phyloP scores from a whole-genome alignment of 352 stramenopile genomes.

The Lagenidium sp. region DNA sequence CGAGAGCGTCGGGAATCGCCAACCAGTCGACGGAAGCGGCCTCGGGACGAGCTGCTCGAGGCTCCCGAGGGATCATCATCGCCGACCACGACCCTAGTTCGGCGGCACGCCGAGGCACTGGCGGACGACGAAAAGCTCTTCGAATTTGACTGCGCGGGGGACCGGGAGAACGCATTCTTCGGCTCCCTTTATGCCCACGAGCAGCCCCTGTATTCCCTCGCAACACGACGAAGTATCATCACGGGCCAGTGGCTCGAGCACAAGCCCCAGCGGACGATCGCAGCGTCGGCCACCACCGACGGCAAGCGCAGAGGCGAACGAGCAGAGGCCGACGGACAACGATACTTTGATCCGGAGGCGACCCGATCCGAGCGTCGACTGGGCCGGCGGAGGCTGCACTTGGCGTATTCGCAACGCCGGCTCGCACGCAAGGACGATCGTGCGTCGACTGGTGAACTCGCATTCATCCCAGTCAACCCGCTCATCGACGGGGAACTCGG shows the following conservation, averaged over 20 bases:
- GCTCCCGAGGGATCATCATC: background rate
- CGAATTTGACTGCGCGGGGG: slow-evolving; percentile 50
- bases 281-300: slow-evolving; percentile 4
- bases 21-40: background rate
- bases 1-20: background rate
- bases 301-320: background rate
- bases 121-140: slow-evolving; percentile 27
- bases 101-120: no score
- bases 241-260: slow-evolving; percentile 30
- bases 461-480: slow-evolving; percentile 53
- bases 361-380: slow-evolving; percentile 27
- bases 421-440: slow-evolving; percentile 8
- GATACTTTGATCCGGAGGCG: slow-evolving; percentile 51
- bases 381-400: slow-evolving; percentile 34
- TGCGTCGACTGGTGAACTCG: slow-evolving; percentile 18
- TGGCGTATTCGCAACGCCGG: slow-evolving; percentile 65
- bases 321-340: slow-evolving; percentile 1
- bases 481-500: slow-evolving; percentile 26
- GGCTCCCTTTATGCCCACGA: slow-evolving; percentile 59
- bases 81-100: background rate
- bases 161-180: slow-evolving; percentile 62
- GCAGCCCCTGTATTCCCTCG: slow-evolving; percentile 48
- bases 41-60: background rate
- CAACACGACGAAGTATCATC: slow-evolving; percentile 30
- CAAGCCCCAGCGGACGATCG: slow-evolving; percentile 1